These are phyloP conservation scores for Cadophora malorum DNA, from an alignment of 2,329 filamentous ascomycete species.

Conservation along the genomic window DNA sequence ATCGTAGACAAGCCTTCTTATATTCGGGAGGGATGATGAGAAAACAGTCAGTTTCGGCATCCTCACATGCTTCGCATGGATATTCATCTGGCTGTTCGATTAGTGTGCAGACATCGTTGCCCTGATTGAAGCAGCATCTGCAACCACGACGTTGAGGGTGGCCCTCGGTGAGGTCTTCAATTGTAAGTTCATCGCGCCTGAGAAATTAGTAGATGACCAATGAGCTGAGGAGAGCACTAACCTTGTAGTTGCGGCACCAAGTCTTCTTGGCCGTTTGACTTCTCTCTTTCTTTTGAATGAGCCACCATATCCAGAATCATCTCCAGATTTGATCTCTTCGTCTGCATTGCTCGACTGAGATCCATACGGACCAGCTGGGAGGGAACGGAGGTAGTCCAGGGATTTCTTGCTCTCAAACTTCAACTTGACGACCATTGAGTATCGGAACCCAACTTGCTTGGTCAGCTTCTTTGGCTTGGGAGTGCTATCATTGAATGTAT, in stretches of 20 bases:
- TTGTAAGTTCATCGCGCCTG: constrained; percentile 37
- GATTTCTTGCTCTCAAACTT: constrained; percentile 23
- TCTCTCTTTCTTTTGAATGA: constrained; percentile 14
- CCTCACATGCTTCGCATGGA: constrained; percentile 40
- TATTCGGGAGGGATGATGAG: constrained; percentile 35
- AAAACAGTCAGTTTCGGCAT: constrained; percentile 35
- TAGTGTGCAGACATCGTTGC: constrained; percentile 39
- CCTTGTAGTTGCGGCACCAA: neutral
- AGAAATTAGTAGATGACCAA: constrained; percentile 16
- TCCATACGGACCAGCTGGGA: constrained; percentile 18
- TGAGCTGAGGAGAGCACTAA: neutral
- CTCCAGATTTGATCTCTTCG: constrained; percentile 3
- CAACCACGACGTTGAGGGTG: constrained; percentile 41
- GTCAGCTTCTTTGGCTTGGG: constrained; percentile 14
- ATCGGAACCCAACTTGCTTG: constrained; percentile 24
- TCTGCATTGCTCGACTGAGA: constrained; percentile 1
- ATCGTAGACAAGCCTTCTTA: constrained; percentile 36
- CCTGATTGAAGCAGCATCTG: constrained; percentile 38
- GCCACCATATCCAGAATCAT: constrained; percentile 16
- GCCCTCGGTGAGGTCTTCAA: constrained; percentile 32
- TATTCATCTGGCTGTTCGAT: constrained; percentile 34
- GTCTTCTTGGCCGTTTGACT: constrained; percentile 17
- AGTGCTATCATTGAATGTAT: constrained; percentile 8
- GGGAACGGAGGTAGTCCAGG: constrained; percentile 32
- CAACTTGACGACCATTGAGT: constrained; percentile 31